phyloP scores from a whole-genome alignment of 768 basidiomycete species.

The Mrakia gelida region DNA sequence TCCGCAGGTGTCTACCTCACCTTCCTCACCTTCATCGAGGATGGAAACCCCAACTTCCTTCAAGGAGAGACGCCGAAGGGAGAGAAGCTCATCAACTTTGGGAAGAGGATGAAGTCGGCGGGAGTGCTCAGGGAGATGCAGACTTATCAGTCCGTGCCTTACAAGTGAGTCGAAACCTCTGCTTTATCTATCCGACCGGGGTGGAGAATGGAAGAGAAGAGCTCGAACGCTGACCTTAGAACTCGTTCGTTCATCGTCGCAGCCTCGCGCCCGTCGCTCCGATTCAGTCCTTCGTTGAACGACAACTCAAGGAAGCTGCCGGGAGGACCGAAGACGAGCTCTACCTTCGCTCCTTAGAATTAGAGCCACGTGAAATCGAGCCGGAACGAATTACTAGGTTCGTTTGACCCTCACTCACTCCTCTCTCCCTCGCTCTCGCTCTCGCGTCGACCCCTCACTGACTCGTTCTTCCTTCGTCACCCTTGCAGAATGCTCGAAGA shows the following conservation, averaged over 20 bases:
- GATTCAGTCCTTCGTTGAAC: constrained; percentile 71
- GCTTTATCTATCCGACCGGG: not conserved
- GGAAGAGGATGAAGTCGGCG: constrained; percentile 90
- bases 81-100: constrained; percentile 73
- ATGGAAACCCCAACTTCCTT: constrained; percentile 83
- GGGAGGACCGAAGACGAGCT: constrained; percentile 42
- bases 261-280: constrained; percentile 59
- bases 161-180: constrained; percentile 51
- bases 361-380: constrained; percentile 77
- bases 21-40: constrained; percentile 94
- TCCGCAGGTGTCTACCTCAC: constrained; percentile 85
- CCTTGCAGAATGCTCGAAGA: too few relatives aligned
- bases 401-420: too few relatives aligned
- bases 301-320: constrained; percentile 62
- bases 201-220: not conserved
- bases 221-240: not conserved
- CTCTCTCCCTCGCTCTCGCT: not conserved
- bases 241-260: not conserved
- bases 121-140: constrained; percentile 96
- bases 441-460: too few relatives aligned
- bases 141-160: constrained; percentile 74
- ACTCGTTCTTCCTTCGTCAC: too few relatives aligned
- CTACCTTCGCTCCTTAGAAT: constrained; percentile 78
- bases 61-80: constrained; percentile 47
- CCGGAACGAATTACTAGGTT: too few relatives aligned